Base-by-base conservation (phyloP, 1,284 basidiomycete genomes). In the Naganishia cerealis region DNA sequence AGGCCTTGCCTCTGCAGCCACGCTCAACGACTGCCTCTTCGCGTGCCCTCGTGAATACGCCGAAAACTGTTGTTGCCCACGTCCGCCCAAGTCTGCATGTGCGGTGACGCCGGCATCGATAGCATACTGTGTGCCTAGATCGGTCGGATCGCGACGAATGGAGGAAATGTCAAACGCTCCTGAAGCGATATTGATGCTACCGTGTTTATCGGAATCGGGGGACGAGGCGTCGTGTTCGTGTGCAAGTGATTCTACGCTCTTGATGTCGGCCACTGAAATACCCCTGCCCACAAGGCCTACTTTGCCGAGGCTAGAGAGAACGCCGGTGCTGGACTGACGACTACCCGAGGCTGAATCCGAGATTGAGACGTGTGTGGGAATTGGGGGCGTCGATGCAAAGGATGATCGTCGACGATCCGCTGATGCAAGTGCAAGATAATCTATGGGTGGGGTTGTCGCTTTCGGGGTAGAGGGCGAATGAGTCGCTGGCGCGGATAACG, bases 101-200 rank as follows among this genome's bases (percentile, higher is more conserved):
- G 61, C 61, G 4, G 46, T 63, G 21, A 63, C 29, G n/a, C 61
- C 61, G n/a, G 61, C 61, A 5, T 63, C 50, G 16, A 63, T 53
- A 2, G 61, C 61, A 21, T 54, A 40, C 36, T 63, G 61, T n/a
- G 61, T 63, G n/a, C 61, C 61, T 3, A 63, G 39, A 26, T 63
- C 61, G 3, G 61, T 63, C 7, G 61, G 61, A 52, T 63, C 61
- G 26, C 38, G 61, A 8, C 38, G 50, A 9, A 63, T 40, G 2
- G 57, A 48, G 26, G 42, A 9, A 13, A 43, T 21, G 26, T 59
- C 57, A 29, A 46, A 59, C 26, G 40, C 57, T 24, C 42, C 57
- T 4, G 55, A 57, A 15, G 10, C 48, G 50, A 54, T 54, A 16
- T 39, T 42, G 6, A 38, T n/a, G 5, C 38, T 15, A 18, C 10